Evolutionary conservation across 1,284 basidiomycete genomes (phyloP).

Genomic region (Melampsora abietis-canadensis): DNA sequence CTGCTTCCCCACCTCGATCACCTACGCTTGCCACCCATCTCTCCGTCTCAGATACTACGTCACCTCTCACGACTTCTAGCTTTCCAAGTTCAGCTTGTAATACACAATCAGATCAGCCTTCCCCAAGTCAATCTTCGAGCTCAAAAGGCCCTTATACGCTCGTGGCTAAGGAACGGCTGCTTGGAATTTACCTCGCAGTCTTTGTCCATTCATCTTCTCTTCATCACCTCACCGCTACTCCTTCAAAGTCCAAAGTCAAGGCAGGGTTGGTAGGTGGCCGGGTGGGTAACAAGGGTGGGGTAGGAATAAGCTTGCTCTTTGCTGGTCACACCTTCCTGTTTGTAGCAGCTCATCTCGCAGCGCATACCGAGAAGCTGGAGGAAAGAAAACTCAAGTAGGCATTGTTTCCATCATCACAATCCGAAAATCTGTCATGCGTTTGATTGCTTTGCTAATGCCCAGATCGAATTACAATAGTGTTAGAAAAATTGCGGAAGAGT

Average conservation of each 20-base stretch:
- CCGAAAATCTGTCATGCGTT: too few species aligned
- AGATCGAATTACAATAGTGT: not conserved
- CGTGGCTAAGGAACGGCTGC: constrained; percentile 76
- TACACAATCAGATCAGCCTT: not conserved
- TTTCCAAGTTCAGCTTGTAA: not conserved
- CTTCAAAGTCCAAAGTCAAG: constrained; percentile 64
- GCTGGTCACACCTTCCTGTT: constrained; percentile 72
- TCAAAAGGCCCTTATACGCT: constrained; percentile 64
- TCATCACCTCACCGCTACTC: constrained; percentile 50
- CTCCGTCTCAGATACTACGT: not conserved
- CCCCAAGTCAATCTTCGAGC: not conserved
- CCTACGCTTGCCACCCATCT: not conserved
- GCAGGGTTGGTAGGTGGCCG: constrained; percentile 80
- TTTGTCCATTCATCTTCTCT: constrained; percentile 1
- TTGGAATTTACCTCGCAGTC: constrained; percentile 69
- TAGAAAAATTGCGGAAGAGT: constrained; percentile 1
- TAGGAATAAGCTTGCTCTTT: constrained; percentile 75
- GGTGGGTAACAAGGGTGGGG: constrained; percentile 68
- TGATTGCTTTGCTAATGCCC: too few species aligned
- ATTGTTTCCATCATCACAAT: too few species aligned
- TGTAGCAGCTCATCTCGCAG: constrained; percentile 81
- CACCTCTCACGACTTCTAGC: not conserved
- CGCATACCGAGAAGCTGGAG: constrained; percentile 49
- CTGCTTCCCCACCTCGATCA: not conserved
- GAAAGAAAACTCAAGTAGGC: not conserved